phyloP scores from a whole-genome alignment of 192 early-diverging fungal genomes.

The Backusella tuberculispora region DNA sequence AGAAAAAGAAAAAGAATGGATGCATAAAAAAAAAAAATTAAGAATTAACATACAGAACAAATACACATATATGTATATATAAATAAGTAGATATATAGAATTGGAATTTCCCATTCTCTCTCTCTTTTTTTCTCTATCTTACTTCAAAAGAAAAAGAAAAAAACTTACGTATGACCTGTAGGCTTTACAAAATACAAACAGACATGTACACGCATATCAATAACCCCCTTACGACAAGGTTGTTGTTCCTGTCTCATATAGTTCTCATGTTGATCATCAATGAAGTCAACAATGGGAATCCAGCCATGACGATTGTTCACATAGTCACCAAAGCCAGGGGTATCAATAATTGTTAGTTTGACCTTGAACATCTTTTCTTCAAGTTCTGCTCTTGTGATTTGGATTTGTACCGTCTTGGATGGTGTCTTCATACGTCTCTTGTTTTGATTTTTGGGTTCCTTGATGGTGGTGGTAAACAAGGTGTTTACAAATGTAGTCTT shows the following conservation, averaged over 20 bases:
- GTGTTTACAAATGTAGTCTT: conserved; percentile 99
- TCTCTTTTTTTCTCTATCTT: neutral
- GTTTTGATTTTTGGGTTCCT: conserved; percentile 32
- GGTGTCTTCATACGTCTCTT: conserved; percentile 83
- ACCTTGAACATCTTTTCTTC: conserved; percentile 96
- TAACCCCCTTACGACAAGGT: conserved; percentile 84
- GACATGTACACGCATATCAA: conserved; percentile 92
- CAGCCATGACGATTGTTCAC: conserved; percentile 97
- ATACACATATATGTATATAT: neutral
- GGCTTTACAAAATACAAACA: conserved; percentile 98
- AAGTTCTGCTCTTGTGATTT: conserved; percentile 95
- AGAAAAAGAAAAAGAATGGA: neutral
- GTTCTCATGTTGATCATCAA: conserved; percentile 93
- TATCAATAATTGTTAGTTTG: conserved; percentile 94
- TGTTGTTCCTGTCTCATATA: conserved; percentile 93
- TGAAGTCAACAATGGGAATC: conserved; percentile 94
- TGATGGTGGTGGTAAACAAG: conserved; percentile 81
- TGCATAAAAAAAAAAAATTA: too few species aligned
- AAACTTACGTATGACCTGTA: conserved; percentile 85
- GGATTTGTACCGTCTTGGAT: conserved; percentile 96
- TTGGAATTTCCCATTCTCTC: too few species aligned
- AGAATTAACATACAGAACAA: neutral
- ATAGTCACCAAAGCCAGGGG: conserved; percentile 97
- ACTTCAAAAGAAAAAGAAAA: neutral
- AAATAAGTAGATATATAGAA: too few species aligned